phyloP scores from a whole-genome alignment of 2,329 filamentous ascomycete species.

The Aspergillus brasiliensis region DNA sequence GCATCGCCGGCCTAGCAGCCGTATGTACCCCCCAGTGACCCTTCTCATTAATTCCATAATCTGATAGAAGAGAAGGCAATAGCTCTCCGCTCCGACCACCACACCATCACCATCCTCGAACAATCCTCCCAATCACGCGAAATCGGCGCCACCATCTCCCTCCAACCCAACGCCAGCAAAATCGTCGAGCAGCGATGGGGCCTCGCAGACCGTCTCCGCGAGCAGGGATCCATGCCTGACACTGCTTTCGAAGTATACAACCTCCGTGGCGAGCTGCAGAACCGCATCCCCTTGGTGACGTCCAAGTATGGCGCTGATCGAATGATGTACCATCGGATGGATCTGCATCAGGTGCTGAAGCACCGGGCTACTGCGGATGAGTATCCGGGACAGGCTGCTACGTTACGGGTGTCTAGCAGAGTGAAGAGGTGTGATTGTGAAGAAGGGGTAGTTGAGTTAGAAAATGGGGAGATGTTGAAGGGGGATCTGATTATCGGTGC shows the following conservation, averaged over 20 bases:
- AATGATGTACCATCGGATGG: constrained; percentile 25
- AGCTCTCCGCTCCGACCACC: constrained; percentile 26
- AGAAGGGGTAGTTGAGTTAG: constrained; percentile 9
- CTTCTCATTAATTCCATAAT: background rate
- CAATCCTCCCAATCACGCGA: constrained; percentile 34
- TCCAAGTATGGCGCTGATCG: constrained; percentile 25
- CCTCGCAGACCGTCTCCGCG: background rate
- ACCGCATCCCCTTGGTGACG: constrained; percentile 19
- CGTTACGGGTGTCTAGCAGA: background rate
- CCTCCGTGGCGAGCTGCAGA: constrained; percentile 23
- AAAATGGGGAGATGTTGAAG: constrained; percentile 16
- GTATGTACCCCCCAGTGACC: constrained; percentile 6
- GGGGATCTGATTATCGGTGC: constrained; percentile 33
- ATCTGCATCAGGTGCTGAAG: constrained; percentile 28
- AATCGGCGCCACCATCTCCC: constrained; percentile 54
- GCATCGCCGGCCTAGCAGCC: constrained; percentile 38
- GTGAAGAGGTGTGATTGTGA: constrained; percentile 1
- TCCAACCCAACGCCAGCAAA: constrained; percentile 41
- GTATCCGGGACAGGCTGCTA: background rate
- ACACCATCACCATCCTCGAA: constrained; percentile 27
- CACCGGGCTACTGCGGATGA: background rate
- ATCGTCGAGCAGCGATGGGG: constrained; percentile 8
- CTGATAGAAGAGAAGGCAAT: constrained; percentile 20
- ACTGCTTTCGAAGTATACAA: constrained; percentile 29
- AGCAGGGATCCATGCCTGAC: constrained; percentile 17